Base-by-base conservation (phyloP, 2,329 filamentous ascomycete genomes). In the Podosphaera xanthii region DNA sequence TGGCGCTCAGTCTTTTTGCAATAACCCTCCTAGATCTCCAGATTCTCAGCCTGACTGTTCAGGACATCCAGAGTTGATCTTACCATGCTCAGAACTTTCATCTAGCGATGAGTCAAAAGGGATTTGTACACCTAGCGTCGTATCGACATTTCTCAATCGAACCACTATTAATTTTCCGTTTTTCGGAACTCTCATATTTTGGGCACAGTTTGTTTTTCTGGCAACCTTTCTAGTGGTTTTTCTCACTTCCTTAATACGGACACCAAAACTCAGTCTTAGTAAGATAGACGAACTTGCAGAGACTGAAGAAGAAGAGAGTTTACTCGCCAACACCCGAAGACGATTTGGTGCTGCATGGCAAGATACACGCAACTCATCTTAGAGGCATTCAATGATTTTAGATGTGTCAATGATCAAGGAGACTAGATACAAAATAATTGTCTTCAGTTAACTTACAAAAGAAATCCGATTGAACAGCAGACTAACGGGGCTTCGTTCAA, bases 141-240 rank as follows among this genome's bases (percentile, higher is more conserved):
- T 90, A 70, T 92, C 87, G 61, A 95, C 87, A 0, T 94, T 98
- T 71, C 76, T 98, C 63, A 96, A 97, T 71, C 83, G 90, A 52
- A 81, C 96, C 61, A 90, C 87, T 31, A 79, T 95, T 67, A 95
- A 94, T 69, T 98, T 92, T 77, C 90, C 92, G 4, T 88, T 96
- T 69, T 94, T 98, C 67, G 92, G 92, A 9, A 82, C 84, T 9
- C 74, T 97, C n/a, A 80, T 87, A 64, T 98, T 97, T 71, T 98
- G 90, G 89, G 87, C 89, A 0, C 92, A 98, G 67, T 97, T 96
- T 68, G 86, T 79, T 10, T 97, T 98, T 73, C 72, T 98, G 50
- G 84, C 72, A 40, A 76, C 96, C 30, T 96, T 94, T 71, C 70
- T 95, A 8, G 72, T 95, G 59, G 83, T 94, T 10, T 86, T 95